A percentile compares a stretch with the other conserved stretches of the same genome.
Conservation (phyloP, 441 rosid genomes). For the Codiaeum variegatum region DNA sequence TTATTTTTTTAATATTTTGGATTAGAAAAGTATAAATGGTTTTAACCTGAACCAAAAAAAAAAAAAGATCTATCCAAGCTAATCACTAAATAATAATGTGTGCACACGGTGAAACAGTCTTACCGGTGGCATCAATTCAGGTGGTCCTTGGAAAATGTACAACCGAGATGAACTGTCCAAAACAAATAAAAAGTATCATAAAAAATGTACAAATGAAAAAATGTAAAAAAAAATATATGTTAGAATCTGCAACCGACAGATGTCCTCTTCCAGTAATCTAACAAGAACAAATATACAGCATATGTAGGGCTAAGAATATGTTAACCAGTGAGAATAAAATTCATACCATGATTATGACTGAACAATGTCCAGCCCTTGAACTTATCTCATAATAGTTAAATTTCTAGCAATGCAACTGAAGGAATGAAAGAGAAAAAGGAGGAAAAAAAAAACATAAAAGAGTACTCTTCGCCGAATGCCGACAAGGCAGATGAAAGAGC, state of each 20-base stretch:
- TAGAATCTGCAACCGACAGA: neutral
- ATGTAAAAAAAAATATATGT: neutral
- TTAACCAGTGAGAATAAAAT: neutral
- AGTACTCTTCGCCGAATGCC: neutral
- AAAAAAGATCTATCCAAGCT: neutral
- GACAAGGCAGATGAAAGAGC: neutral
- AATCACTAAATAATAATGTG: constrained; percentile 2
- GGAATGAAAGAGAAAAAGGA: neutral
- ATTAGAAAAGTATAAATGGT: neutral
- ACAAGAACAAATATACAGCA: neutral
- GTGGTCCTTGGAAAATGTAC: constrained; percentile 93
- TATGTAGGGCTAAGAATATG: neutral
- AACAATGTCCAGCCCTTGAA: neutral
- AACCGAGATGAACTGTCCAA: constrained; percentile 66
- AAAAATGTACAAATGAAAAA: neutral
- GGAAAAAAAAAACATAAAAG: neutral
- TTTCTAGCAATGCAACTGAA: neutral
- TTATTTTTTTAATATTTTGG: neutral
- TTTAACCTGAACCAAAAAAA: neutral
- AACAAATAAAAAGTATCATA: constrained; percentile 17
- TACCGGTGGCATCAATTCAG: constrained; percentile 86
- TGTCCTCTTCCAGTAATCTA: neutral
- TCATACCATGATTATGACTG: neutral
- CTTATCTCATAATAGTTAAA: neutral
- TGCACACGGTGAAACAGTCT: constrained; percentile 21